Evolutionary conservation across 495 filamentous ascomycete genomes (phyloP), one percentile per base, ranked within the genome.

Genomic region (Hypoxylon rickii): DNA sequence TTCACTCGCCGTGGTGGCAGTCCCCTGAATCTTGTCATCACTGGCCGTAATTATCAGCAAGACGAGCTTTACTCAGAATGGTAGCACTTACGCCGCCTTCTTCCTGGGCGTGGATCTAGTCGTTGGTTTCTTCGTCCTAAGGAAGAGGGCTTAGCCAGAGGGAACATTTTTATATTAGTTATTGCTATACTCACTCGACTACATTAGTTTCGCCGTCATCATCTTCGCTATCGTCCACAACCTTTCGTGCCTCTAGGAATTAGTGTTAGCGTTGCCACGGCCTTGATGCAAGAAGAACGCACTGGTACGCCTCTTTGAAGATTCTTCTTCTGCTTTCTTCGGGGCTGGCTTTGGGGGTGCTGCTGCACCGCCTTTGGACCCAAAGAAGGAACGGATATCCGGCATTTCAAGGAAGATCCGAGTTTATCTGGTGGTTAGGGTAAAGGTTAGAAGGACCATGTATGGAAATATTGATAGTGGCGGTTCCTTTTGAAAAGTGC

Each of bases 341-440:
- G 72, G 56, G 40, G 73, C 67, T 51, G 80, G 75, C 53, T 83
- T 79, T 17, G 76, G 55, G 20, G 73, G 67, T 20, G 67, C 51
- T 12, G 69, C 52, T 5, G 68, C 68, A 47, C 75, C 75, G 13
- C 77, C 79, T 61, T 83, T 86, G 24, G 83, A 79, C 12, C 83
- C 83, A 70, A 96, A 94, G 64, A 93, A 96, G 59, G 73, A 86
- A 44, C 90, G 77, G 54, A 95, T 95, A 76, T 95, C 90, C 54
- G 89, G 82, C 88, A 90, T 92, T 31, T 32, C 58, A 58, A 37
- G 29, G 5, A 18, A 37, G 5, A 15, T n/a, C 15, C 11, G 16
- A 41, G 19, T 29, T n/a, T 11, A 18, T 5, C 1, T 16, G n/a
- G n/a, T n/a, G n/a, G n/a, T n/a, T n/a, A n/a, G n/a, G n/a, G n/a